phyloP scores from a whole-genome alignment of 1,284 basidiomycete species.

The Puccinia novopanici region DNA sequence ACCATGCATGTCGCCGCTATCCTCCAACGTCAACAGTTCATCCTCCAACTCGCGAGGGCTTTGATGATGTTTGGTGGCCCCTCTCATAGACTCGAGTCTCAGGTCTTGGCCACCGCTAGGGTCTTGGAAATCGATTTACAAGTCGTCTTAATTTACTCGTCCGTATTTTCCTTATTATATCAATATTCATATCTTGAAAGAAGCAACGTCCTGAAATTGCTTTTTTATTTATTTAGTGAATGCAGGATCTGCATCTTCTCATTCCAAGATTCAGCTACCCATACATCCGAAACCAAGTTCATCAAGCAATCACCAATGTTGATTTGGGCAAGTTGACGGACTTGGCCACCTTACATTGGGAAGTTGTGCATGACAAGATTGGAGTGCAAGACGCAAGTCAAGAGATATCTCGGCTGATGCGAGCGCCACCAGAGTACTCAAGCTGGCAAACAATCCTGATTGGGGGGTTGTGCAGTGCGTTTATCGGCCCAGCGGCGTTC shows the following conservation, averaged over 20 bases:
- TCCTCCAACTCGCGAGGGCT: slow-evolving; percentile 81
- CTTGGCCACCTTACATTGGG: slow-evolving; percentile 75
- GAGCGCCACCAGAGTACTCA: slow-evolving; percentile 64
- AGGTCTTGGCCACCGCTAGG: slow-evolving; percentile 79
- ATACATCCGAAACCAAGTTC: slow-evolving; percentile 77
- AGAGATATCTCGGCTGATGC: slow-evolving; percentile 77
- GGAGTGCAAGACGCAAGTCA: slow-evolving; percentile 76
- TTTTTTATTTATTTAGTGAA: background rate
- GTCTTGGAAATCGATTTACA: slow-evolving; percentile 81
- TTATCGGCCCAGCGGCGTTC: slow-evolving; percentile 71
- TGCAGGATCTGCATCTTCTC: slow-evolving; percentile 59
- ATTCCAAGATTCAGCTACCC: slow-evolving; percentile 78
- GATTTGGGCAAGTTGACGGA: slow-evolving; percentile 77
- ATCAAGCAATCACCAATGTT: slow-evolving; percentile 69
- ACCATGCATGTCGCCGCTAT: slow-evolving; percentile 86
- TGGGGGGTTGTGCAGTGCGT: slow-evolving; percentile 77
- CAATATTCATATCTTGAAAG: background rate
- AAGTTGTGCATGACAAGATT: slow-evolving; percentile 82
- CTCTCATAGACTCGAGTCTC: slow-evolving; percentile 81
- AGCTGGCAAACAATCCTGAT: slow-evolving; percentile 71
- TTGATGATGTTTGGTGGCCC: slow-evolving; percentile 96
- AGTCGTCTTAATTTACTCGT: slow-evolving; percentile 71
- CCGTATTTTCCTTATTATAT: background rate
- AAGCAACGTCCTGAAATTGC: background rate
- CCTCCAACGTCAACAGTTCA: slow-evolving; percentile 81